A percentile compares a stretch with the other conserved stretches of the same genome.
Conservation (phyloP, 2,329 filamentous ascomycete species). For the Dactylellina drechsleri region DNA sequence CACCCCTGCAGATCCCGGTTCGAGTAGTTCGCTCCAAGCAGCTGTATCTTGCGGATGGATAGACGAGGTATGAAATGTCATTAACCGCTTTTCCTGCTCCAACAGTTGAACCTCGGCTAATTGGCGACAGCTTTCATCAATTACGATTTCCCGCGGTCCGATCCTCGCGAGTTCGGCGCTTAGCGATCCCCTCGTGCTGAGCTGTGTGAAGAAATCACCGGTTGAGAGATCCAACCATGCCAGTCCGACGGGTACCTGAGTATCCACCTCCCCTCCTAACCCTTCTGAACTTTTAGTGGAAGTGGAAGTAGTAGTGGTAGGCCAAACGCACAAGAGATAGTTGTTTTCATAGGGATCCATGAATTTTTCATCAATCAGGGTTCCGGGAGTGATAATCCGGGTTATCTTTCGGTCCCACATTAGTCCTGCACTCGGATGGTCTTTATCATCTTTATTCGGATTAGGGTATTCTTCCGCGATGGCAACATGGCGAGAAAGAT, state of each 20-base stretch:
- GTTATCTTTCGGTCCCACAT: conserved; percentile 86
- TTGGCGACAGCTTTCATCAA: conserved; percentile 66
- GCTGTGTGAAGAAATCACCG: conserved; percentile 89
- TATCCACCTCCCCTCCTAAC: conserved; percentile 15
- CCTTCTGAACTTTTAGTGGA: neutral
- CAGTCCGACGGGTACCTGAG: conserved; percentile 70
- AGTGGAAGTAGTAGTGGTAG: neutral
- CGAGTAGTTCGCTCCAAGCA: conserved; percentile 79
- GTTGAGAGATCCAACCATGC: conserved; percentile 97
- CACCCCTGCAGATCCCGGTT: conserved; percentile 71
- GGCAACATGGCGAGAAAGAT: conserved; percentile 88
- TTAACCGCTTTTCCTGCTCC: conserved; percentile 71
- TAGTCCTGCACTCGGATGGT: conserved; percentile 69
- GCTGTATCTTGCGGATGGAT: conserved; percentile 75
- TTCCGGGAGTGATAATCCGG: conserved; percentile 91
- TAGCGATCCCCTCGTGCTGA: conserved; percentile 74
- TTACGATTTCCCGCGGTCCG: conserved; percentile 82
- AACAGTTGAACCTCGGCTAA: conserved; percentile 63
- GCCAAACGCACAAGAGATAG: conserved; percentile 79
- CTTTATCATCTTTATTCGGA: conserved; percentile 72
- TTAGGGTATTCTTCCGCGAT: conserved; percentile 93
- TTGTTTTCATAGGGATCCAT: conserved; percentile 95
- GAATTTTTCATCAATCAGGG: conserved; percentile 96
- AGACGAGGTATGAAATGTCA: conserved; percentile 59
- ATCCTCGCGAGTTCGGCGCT: conserved; percentile 85